Evolutionary conservation across 352 stramenopile species (phyloP).

Genomic region (Pythium phragmiticola): DNA sequence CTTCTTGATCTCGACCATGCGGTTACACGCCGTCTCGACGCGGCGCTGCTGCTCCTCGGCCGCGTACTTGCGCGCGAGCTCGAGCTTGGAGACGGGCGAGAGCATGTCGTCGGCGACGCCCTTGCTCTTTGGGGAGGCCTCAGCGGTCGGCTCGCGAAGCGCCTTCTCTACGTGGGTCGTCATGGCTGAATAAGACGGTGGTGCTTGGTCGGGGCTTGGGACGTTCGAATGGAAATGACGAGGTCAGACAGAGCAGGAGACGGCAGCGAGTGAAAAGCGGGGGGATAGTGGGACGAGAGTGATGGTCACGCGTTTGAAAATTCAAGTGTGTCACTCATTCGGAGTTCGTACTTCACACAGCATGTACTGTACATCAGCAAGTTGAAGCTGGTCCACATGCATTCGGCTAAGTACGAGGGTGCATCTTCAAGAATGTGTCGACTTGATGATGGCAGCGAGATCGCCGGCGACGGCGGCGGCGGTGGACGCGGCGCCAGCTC

Average conservation of each 20-base stretch:
- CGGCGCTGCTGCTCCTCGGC: conserved; percentile 69
- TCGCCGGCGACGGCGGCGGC: conserved; percentile 55
- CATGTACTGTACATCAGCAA: not conserved
- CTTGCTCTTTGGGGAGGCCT: conserved; percentile 33
- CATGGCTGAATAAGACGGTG: conserved; percentile 29
- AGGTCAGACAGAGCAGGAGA: conserved; percentile 8
- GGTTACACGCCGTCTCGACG: conserved; percentile 57
- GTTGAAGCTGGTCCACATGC: conserved; percentile 9
- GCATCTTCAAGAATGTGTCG: not conserved
- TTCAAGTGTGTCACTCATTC: conserved; percentile 32
- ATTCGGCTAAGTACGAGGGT: conserved; percentile 24
- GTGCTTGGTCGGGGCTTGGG: conserved; percentile 11
- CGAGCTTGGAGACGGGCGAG: conserved; percentile 75
- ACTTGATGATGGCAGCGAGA: conserved; percentile 26
- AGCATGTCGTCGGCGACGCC: conserved; percentile 48
- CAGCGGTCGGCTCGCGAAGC: conserved; percentile 12
- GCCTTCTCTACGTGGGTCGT: conserved; percentile 51
- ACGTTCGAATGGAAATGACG: conserved; percentile 24
- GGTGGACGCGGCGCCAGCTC: conserved; percentile 58
- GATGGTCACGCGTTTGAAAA: conserved; percentile 30
- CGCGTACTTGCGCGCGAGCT: conserved; percentile 55
- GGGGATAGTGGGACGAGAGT: not conserved
- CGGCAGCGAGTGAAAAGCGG: not conserved
- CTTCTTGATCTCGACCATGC: conserved; percentile 52
- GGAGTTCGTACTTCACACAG: conserved; percentile 17